phyloP scores from a whole-genome alignment of 106 monocot genomes.

The Iris macrosiphon region DNA sequence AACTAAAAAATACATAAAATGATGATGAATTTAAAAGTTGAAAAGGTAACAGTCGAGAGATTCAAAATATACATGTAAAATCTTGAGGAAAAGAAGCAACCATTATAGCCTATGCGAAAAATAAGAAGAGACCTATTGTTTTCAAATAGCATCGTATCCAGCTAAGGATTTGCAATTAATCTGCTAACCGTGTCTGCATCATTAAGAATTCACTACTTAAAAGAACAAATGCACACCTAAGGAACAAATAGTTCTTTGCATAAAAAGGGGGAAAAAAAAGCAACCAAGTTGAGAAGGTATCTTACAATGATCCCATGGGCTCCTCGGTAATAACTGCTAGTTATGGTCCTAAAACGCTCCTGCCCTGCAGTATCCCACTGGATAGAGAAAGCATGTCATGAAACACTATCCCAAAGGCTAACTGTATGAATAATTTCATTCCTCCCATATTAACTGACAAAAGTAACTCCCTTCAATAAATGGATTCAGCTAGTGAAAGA shows the following conservation, averaged over 20 bases:
- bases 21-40: too few relatives aligned
- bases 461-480: not conserved
- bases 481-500: too few relatives aligned
- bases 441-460: not conserved
- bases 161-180: too few relatives aligned
- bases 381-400: constrained; percentile 2
- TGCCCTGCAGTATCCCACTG: constrained; percentile 74
- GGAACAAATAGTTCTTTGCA: not conserved
- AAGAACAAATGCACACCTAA: not conserved
- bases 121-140: too few relatives aligned
- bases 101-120: too few relatives aligned
- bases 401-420: not conserved
- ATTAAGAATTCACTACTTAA: not conserved
- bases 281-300: not conserved
- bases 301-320: constrained; percentile 73
- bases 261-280: not conserved
- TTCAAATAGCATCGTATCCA: too few relatives aligned
- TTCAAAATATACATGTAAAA: too few relatives aligned
- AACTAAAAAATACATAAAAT: too few relatives aligned
- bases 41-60: too few relatives aligned
- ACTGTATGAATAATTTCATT: not conserved
- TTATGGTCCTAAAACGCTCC: constrained; percentile 54
- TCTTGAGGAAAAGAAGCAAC: too few relatives aligned
- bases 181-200: too few relatives aligned
- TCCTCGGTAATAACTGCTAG: constrained; percentile 64